Conservation (phyloP, 163 green algal genomes). For the Volvox carteri region DNA sequence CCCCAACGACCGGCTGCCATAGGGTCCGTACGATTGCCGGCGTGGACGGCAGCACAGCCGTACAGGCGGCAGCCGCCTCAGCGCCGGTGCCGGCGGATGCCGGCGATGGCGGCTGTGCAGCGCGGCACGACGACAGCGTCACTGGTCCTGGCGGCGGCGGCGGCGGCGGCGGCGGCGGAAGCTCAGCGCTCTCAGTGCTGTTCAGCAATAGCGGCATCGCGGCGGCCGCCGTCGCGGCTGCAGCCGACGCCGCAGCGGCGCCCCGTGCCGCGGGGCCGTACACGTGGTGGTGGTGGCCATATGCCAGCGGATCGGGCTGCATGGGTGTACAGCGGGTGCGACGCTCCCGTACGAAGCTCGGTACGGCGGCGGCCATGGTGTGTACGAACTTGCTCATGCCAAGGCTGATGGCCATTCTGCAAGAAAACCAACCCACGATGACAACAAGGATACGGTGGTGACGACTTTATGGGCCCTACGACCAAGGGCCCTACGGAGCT, state of each 20-base stretch:
- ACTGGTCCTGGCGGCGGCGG: neutral
- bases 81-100: neutral
- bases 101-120: too few relatives aligned
- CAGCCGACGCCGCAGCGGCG: neutral
- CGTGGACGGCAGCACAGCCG: neutral
- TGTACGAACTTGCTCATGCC: constrained; percentile 92
- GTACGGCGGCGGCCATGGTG: constrained; percentile 79
- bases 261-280: constrained; percentile 2
- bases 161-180: neutral
- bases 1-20: constrained; percentile 1
- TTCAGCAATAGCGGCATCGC: neutral
- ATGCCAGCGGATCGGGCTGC: constrained; percentile 36
- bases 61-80: neutral
- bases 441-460: too few relatives aligned
- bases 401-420: constrained; percentile 75
- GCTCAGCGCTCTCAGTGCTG: neutral
- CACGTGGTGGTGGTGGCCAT: constrained; percentile 32
- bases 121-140: neutral
- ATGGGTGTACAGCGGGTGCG: constrained; percentile 51
- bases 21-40: neutral
- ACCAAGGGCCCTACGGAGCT: too few relatives aligned
- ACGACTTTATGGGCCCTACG: too few relatives aligned
- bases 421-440: too few relatives aligned
- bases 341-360: constrained; percentile 79
- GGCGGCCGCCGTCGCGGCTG: neutral